phyloP scores from a whole-genome alignment of 225 moss, liverwort and hornwort genomes.

The Physcomitrellopsis africana region DNA sequence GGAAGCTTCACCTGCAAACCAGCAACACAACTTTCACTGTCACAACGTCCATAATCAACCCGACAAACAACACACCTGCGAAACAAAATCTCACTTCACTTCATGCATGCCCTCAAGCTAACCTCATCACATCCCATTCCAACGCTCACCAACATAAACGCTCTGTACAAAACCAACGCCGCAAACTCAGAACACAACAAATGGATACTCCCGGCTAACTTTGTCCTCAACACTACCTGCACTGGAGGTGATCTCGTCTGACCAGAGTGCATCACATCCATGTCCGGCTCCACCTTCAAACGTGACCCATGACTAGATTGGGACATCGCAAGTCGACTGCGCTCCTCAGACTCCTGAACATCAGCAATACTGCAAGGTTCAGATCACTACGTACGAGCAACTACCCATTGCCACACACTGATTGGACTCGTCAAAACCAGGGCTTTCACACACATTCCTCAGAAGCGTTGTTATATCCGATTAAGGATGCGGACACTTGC shows the following conservation, averaged over 20 bases:
- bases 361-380: conserved; percentile 20
- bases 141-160: neutral
- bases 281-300: conserved; percentile 31
- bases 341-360: conserved; percentile 84
- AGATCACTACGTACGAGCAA: neutral
- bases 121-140: neutral
- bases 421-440: neutral
- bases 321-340: conserved; percentile 53
- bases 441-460: neutral
- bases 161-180: neutral
- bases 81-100: too few relatives aligned
- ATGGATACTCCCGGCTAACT: neutral
- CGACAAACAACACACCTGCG: too few relatives aligned
- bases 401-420: neutral
- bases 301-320: conserved; percentile 50
- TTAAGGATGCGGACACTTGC: neutral
- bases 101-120: neutral
- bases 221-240: conserved; percentile 38
- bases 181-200: neutral
- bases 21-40: neutral
- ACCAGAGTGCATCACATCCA: conserved; percentile 49
- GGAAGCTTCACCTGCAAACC: conserved; percentile 51
- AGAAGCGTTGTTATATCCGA: neutral
- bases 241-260: conserved; percentile 34
- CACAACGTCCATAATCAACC: neutral